These are phyloP conservation scores for Thozetella sp. DNA, from an alignment of 495 filamentous ascomycete genomes.

Conservation along the genomic window DNA sequence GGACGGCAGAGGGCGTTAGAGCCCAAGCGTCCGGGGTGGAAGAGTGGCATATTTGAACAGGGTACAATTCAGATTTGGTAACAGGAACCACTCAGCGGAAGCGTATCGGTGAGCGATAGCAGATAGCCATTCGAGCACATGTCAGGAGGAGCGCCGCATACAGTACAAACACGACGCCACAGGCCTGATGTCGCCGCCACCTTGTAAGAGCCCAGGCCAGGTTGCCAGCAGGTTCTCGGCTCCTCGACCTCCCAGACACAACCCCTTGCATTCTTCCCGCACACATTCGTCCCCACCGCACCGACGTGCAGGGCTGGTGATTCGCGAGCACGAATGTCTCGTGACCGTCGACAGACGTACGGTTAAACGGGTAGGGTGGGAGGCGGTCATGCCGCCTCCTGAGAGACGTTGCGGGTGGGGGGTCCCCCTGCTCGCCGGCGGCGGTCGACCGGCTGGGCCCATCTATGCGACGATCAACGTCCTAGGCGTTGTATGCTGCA, in stretches of 20 bases:
- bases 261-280: neutral
- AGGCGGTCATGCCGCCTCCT: neutral
- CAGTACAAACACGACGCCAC: too few relatives aligned
- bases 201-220: neutral
- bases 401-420: neutral
- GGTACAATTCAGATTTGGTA: neutral
- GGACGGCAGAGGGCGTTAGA: too few relatives aligned
- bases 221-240: too few relatives aligned
- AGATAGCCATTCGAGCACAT: neutral
- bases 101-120: neutral
- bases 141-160: too few relatives aligned
- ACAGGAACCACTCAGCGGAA: neutral
- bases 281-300: neutral
- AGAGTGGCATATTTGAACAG: too few relatives aligned
- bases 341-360: slow-evolving; percentile 21
- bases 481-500: too few relatives aligned
- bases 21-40: too few relatives aligned
- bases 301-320: neutral
- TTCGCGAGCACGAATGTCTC: slow-evolving; percentile 8
- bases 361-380: slow-evolving; percentile 13
- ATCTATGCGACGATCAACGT: too few relatives aligned
- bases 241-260: too few relatives aligned
- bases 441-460: too few relatives aligned
- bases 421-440: too few relatives aligned
- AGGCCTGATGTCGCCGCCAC: neutral